phyloP scores from a whole-genome alignment of 2,329 filamentous ascomycete genomes.

The Colletotrichum simmondsii region DNA sequence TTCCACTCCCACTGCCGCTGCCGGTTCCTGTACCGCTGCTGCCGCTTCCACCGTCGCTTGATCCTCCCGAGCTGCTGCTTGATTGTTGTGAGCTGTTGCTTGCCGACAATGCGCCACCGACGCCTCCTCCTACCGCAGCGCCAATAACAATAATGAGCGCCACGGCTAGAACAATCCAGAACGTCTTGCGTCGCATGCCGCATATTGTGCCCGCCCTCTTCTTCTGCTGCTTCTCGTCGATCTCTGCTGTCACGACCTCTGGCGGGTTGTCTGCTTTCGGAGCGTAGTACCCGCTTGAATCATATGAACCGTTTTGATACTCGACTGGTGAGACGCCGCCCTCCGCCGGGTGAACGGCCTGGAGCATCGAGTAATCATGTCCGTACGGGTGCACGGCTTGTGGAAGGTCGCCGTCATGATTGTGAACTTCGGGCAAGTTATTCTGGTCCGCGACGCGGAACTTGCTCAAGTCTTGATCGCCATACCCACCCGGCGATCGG shows the following conservation, averaged over 20 bases:
- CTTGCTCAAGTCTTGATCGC: not conserved
- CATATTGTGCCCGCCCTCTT: constrained; percentile 12
- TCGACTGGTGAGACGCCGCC: not conserved
- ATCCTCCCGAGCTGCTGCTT: not conserved
- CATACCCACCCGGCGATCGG: not conserved
- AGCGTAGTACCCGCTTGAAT: constrained; percentile 5
- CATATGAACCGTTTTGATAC: not conserved
- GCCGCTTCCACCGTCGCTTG: not conserved
- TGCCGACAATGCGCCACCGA: constrained; percentile 16
- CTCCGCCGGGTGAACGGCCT: constrained; percentile 1
- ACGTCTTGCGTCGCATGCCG: constrained; percentile 26
- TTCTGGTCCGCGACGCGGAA: constrained; percentile 18
- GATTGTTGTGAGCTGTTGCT: constrained; percentile 20
- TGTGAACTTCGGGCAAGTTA: constrained; percentile 15
- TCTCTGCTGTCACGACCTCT: not conserved
- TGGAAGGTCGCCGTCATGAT: constrained; percentile 6
- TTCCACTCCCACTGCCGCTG: not conserved
- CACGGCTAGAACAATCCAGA: constrained; percentile 22
- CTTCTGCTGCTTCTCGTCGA: not conserved
- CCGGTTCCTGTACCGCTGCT: not conserved
- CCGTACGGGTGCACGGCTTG: constrained; percentile 6
- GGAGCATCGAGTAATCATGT: constrained; percentile 15
- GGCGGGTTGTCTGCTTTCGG: constrained; percentile 10
- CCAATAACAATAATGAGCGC: constrained; percentile 21
- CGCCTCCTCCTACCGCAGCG: constrained; percentile 26